phyloP scores from a whole-genome alignment of 2,329 filamentous ascomycete species.

The Penicillium sp. region DNA sequence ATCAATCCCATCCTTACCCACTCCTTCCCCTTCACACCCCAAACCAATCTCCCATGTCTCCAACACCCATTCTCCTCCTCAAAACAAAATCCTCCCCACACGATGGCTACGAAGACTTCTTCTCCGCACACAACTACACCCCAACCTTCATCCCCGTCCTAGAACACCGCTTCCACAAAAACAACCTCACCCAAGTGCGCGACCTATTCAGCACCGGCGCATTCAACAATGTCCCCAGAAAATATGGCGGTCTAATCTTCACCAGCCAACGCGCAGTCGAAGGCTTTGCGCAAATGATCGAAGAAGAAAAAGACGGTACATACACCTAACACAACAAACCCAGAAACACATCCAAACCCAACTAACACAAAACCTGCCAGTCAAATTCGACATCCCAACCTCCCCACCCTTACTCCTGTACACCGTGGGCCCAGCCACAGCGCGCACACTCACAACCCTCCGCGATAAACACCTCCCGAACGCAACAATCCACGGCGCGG shows the following conservation, averaged over 20 bases:
- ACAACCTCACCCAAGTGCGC: slow-evolving; percentile 36
- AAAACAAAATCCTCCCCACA: slow-evolving; percentile 48
- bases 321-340: background rate
- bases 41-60: slow-evolving; percentile 6
- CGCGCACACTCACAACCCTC: slow-evolving; percentile 63
- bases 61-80: slow-evolving; percentile 43
- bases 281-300: slow-evolving; percentile 40
- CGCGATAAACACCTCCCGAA: slow-evolving; percentile 42
- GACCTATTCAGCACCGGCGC: slow-evolving; percentile 36
- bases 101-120: slow-evolving; percentile 47
- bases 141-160: slow-evolving; percentile 48
- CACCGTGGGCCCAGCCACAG: slow-evolving; percentile 49
- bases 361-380: background rate
- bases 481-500: slow-evolving; percentile 68
- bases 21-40: background rate
- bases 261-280: slow-evolving; percentile 51
- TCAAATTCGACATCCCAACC: slow-evolving; percentile 20
- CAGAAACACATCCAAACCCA: background rate
- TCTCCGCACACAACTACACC: slow-evolving; percentile 32
- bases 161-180: slow-evolving; percentile 41
- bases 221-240: slow-evolving; percentile 17
- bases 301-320: slow-evolving; percentile 29
- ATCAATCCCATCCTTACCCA: background rate
- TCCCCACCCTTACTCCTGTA: slow-evolving; percentile 37
- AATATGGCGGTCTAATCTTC: slow-evolving; percentile 50